Base-by-base conservation (phyloP, 768 basidiomycete genomes). In the Pulveroboletus sp. region DNA sequence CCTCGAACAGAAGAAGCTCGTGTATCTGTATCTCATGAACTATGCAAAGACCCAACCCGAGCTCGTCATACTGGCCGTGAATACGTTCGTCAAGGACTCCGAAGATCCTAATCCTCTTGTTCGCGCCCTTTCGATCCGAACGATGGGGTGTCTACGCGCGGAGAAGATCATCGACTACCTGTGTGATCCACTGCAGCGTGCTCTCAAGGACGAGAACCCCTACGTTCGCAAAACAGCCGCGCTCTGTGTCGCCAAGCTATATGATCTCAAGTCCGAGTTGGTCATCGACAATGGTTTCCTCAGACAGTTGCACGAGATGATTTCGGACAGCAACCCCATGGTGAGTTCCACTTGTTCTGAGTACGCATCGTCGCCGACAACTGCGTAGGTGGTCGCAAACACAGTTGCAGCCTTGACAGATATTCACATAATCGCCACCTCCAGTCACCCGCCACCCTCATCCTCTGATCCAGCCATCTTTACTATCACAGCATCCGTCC, bases 91-190 rank as follows among this genome's bases (percentile, higher is more conserved):
- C 56, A 83, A 96, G 76, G 96, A 99, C 69, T 85, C 93, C 0
- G 93, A 94, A 57, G 96, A 98, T 65, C 83, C 90, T 9, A 98
- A 99, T 62, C 96, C 96, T 0, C 88, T 98, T 47, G 89, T 98
- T 24, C 85, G 96, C 44, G 96, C 96, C 0, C 79, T 99, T 47
- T 89, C 96, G 31, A 97, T 98, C 66, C 84, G 95, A 33, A 99
- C 96, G 8, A 99, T 99, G 96, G 93, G 93, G 31, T 89, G 90
- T 63, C 72, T 99, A 42, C 88, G 94, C 37, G 94, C 95, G 8
- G 96, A 98, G 69, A 98, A 97, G 81, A 98, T 97, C 67, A 91
- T 97, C 69, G 94, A 97, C 73, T 99, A 98, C 70, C 81, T 99
- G n/a, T 92, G 86, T 60, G 89, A 93, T 66, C 95, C 96, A 0